These are phyloP conservation scores for Ilyonectria sp. DNA, from an alignment of 2,329 filamentous ascomycete species.

Conservation along the genomic window DNA sequence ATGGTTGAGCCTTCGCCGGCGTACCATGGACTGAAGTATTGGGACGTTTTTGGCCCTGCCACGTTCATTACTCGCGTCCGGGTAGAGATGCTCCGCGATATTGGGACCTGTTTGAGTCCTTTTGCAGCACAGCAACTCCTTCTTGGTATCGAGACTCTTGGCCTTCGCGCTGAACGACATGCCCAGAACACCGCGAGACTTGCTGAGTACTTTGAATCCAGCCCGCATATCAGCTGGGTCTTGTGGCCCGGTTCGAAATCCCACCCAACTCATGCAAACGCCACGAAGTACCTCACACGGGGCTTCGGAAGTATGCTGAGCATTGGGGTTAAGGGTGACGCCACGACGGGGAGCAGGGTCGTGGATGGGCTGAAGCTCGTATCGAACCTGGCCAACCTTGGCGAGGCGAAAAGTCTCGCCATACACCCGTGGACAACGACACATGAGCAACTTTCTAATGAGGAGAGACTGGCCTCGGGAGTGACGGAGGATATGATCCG, in stretches of 20 bases:
- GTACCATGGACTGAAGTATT: conserved; percentile 95
- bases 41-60: conserved; percentile 88
- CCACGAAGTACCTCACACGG: conserved; percentile 88
- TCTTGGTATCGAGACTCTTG: conserved; percentile 91
- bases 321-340: conserved; percentile 93
- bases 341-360: conserved; percentile 84
- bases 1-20: conserved; percentile 91
- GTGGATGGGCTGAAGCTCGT: conserved; percentile 97
- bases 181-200: conserved; percentile 86
- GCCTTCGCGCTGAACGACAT: conserved; percentile 87
- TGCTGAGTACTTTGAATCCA: conserved; percentile 86
- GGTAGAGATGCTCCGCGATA: conserved; percentile 90
- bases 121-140: conserved; percentile 95
- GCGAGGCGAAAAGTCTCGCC: conserved; percentile 93
- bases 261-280: conserved; percentile 83
- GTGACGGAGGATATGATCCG: conserved; percentile 90
- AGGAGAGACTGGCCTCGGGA: conserved; percentile 85
- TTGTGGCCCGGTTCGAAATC: conserved; percentile 90
- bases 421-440: conserved; percentile 98
- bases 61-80: conserved; percentile 88
- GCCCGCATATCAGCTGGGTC: conserved; percentile 91
- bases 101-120: conserved; percentile 87
- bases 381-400: conserved; percentile 96
- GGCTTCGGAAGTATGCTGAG: conserved; percentile 95
- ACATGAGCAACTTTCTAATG: conserved; percentile 89